A percentile compares a stretch with the other conserved stretches of the same genome.
Evolutionary conservation across 108 stramenopile species (phyloP).

Genomic region (Discostella stelligeroides): DNA sequence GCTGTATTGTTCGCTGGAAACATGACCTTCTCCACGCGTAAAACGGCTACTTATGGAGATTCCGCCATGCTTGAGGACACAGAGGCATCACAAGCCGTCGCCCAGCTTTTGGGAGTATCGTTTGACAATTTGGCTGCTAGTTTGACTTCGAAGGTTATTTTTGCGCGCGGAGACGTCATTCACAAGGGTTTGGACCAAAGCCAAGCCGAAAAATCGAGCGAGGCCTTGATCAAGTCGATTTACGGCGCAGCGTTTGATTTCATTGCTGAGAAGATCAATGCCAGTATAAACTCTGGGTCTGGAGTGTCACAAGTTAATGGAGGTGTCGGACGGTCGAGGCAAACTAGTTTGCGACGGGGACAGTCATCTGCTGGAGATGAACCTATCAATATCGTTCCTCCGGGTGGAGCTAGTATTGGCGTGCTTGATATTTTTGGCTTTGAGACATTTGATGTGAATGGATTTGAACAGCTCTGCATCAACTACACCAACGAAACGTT

Average conservation of each 20-base stretch:
- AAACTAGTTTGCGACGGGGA: conserved; percentile 1
- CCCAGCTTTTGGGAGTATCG: conserved; percentile 71
- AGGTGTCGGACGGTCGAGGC: not conserved
- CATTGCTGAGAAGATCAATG: conserved; percentile 66
- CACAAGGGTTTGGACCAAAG: conserved; percentile 55
- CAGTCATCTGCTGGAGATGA: not conserved
- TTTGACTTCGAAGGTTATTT: conserved; percentile 70
- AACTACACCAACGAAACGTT: conserved; percentile 96
- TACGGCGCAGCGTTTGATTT: conserved; percentile 84
- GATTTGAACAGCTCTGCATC: conserved; percentile 96
- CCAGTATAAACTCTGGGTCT: conserved; percentile 37
- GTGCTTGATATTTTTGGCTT: conserved; percentile 98
- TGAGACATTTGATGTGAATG: conserved; percentile 92
- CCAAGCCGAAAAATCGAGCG: conserved; percentile 75
- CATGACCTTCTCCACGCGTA: conserved; percentile 50
- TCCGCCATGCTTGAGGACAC: conserved; percentile 42
- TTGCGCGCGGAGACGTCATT: conserved; percentile 60
- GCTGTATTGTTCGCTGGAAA: conserved; percentile 73
- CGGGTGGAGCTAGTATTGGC: conserved; percentile 45
- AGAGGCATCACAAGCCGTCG: conserved; percentile 59
- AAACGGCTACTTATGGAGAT: conserved; percentile 33
- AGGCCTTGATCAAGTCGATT: conserved; percentile 91
- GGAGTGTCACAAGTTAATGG: not conserved
- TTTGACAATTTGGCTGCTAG: conserved; percentile 50
- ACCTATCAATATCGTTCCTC: conserved; percentile 39